phyloP scores from a whole-genome alignment of 805 yeast genomes.

The Teunomyces lycoperdinae region DNA sequence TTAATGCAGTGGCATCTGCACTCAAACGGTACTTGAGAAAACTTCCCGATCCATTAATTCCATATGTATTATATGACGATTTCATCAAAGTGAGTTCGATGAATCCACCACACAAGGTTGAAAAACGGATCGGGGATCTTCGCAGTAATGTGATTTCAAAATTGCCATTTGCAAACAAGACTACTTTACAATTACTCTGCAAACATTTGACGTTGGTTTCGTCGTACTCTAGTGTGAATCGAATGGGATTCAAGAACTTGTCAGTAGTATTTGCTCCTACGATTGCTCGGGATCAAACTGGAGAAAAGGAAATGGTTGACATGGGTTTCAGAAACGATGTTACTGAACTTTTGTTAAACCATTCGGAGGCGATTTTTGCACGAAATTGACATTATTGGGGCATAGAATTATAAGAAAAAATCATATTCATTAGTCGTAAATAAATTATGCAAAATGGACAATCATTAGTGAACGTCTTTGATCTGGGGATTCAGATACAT shows the following conservation, averaged over 20 bases:
- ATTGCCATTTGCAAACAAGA: slow-evolving; percentile 68
- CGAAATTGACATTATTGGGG: neutral
- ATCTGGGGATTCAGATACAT: slow-evolving; percentile 70
- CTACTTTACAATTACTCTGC: slow-evolving; percentile 53
- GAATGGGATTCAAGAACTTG: slow-evolving; percentile 81
- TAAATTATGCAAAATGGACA: neutral
- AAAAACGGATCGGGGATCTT: slow-evolving; percentile 42
- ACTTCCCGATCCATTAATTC: slow-evolving; percentile 81
- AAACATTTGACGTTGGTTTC: slow-evolving; percentile 66
- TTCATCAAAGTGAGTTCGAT: slow-evolving; percentile 53
- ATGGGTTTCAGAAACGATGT: slow-evolving; percentile 77
- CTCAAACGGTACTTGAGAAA: slow-evolving; percentile 83
- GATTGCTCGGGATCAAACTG: slow-evolving; percentile 70
- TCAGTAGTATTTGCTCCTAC: slow-evolving; percentile 96
- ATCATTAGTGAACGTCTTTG: slow-evolving; percentile 52
- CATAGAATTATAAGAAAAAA: neutral
- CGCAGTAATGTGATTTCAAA: slow-evolving; percentile 38
- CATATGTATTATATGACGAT: slow-evolving; percentile 63
- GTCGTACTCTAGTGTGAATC: slow-evolving; percentile 50
- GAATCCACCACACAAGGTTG: slow-evolving; percentile 20
- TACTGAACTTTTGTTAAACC: slow-evolving; percentile 65
- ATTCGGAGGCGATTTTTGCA: slow-evolving; percentile 40
- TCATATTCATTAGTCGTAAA: neutral
- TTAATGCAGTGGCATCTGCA: slow-evolving; percentile 83
- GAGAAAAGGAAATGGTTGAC: slow-evolving; percentile 80